Evolutionary conservation across 2,329 filamentous ascomycete genomes (phyloP), one percentile per base, ranked within the genome.

Genomic region (Arthrobotrys entomopaga): DNA sequence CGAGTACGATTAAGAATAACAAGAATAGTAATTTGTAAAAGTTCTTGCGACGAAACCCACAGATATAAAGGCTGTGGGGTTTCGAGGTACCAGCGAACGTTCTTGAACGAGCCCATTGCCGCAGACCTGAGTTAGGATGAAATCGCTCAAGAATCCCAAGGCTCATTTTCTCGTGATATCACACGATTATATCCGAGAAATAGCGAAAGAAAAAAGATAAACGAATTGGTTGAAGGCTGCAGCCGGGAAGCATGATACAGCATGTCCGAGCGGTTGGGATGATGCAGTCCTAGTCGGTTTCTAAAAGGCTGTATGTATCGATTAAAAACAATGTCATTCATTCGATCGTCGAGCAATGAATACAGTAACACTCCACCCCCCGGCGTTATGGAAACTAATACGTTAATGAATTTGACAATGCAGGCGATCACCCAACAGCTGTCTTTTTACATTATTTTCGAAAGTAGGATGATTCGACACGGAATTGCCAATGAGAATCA

Each of bases 401-500:
- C n/a, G n/a, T n/a, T 34, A 34, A 34, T 34, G 7, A 10, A 34
- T 34, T 34, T 34, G 7, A 34, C 10, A 10, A 34, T 8, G n/a
- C n/a, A n/a, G 6, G 29, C 6, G 29, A 34, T 34, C 29, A 34
- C 6, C 6, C 29, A 34, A 34, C 29, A 34, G 29, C 2, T n/a
- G 38, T 40, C 15, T 46, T n/a, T 29, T 40, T 2, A 13, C 2
- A 15, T 65, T 29, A 56, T 56, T 34, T 54, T 5, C 56, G 54
- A 48, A 58, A 50, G 63, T 58, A 84, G 77, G 84, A 84, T 20
- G 85, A 86, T 24, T 81, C 82, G 42, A 80, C 74, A 46, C 84
- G 84, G 50, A 86, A 81, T 50, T 83, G 79, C 87, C 87, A 88
- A n/a, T 79, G 75, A 70, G 81, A 81, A 77, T 87, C 85, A 75